A percentile compares a stretch with the other conserved stretches of the same genome.
Conservation (phyloP, 2,329 filamentous ascomycete genomes). For the Cadophora gregata region DNA sequence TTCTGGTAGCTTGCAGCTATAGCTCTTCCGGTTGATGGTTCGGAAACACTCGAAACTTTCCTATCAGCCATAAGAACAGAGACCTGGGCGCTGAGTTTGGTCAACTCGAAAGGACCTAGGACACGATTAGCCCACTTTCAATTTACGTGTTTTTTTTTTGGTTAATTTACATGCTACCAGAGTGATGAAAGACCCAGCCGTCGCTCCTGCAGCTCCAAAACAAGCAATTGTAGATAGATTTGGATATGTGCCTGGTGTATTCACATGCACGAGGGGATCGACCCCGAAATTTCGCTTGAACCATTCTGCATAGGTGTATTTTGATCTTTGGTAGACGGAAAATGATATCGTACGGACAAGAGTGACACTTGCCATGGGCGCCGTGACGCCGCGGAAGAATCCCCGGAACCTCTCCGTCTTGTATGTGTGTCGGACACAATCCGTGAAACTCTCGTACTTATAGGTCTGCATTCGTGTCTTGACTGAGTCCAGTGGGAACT, state of each 20-base stretch:
- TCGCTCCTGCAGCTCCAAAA: conserved; percentile 79
- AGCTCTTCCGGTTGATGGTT: conserved; percentile 39
- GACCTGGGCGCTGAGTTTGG: conserved; percentile 87
- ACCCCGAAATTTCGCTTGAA: conserved; percentile 69
- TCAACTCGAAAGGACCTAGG: conserved; percentile 81
- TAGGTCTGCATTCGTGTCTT: conserved; percentile 92
- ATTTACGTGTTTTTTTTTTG: background rate
- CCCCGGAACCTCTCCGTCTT: conserved; percentile 72
- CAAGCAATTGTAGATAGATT: conserved; percentile 75
- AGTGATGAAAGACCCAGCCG: conserved; percentile 80
- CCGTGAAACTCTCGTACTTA: conserved; percentile 74
- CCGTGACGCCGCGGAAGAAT: conserved; percentile 83
- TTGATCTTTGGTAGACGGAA: conserved; percentile 79
- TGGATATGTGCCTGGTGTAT: conserved; percentile 72
- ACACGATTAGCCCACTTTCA: conserved; percentile 24
- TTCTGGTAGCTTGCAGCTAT: conserved; percentile 75
- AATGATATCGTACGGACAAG: conserved; percentile 80
- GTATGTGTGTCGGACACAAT: conserved; percentile 80
- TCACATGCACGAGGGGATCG: conserved; percentile 77
- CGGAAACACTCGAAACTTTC: conserved; percentile 49
- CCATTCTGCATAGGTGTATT: conserved; percentile 74
- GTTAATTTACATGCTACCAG: conserved; percentile 76
- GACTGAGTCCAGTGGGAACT: conserved; percentile 84
- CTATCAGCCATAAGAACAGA: conserved; percentile 75
- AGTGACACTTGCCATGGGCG: conserved; percentile 80